Evolutionary conservation across 768 basidiomycete genomes (phyloP), one percentile per base, ranked within the genome.

Genomic region (Trametes sanguinea): DNA sequence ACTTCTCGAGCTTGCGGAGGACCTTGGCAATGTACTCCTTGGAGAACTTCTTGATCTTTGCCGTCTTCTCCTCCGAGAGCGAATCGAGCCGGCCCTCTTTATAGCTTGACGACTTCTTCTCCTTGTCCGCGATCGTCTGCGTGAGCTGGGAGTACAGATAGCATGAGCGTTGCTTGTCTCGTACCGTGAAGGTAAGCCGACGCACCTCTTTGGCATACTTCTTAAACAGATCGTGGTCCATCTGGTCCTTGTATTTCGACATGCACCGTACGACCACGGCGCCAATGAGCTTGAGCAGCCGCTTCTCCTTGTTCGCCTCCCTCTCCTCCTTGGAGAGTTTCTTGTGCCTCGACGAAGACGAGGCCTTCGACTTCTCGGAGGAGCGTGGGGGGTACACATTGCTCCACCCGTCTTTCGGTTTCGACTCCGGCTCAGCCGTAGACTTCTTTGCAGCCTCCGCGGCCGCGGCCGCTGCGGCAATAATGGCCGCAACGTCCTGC

Each of bases 201-300:
- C 83, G 62, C 64, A 94, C 96, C 85, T 98, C 94, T 72, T 94
- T 94, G 2, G 97, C 97, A 71, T 97, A 87, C 71, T 88, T 88
- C 81, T 99, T 99, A 83, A 98, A 98, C 55, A 80, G 73, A 6
- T 97, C 94, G 52, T 84, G 83, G 57, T 86, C 83, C 73, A 97
- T 82, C 47, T 86, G 76, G 56, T 86, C 80, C 53, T 86, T 81
- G 70, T 98, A 88, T 77, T 95, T 97, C 60, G 88, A 90, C 94
- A 98, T 95, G 60, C 81, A 87, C 74, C 87, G 90, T 42, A 99
- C 96, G 43, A 99, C 96, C 6, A 96, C 86, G 1, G 87, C 86
- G 6, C 94, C 91, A 16, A 98, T 85, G 39, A 98, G 80, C 72
- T 92, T 92, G 65, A 87, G 71, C 64, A 97, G 71, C 63, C 84